Percentiles rank a stretch among this genome's conserved stretches.
These are phyloP conservation scores for Ogataea pini DNA, from an alignment of 805 yeast species.

Conservation along the genomic window DNA sequence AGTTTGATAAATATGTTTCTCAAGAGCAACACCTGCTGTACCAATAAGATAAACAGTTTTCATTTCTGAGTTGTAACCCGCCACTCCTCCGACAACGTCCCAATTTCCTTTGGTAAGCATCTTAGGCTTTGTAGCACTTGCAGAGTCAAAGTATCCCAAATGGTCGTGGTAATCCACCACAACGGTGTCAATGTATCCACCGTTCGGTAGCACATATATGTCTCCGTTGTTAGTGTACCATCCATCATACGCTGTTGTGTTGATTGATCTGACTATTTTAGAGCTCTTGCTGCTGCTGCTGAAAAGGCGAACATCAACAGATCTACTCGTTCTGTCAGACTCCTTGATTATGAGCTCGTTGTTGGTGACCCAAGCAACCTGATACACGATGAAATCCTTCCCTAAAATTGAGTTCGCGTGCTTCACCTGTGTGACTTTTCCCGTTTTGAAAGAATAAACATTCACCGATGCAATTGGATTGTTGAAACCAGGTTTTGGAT, in stretches of 20 bases:
- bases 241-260: slow-evolving; percentile 48
- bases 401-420: slow-evolving; percentile 37
- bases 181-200: slow-evolving; percentile 66
- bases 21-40: slow-evolving; percentile 54
- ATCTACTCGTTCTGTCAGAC: slow-evolving; percentile 62
- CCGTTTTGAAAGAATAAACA: slow-evolving; percentile 39
- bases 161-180: slow-evolving; percentile 60
- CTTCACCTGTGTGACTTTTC: slow-evolving; percentile 26
- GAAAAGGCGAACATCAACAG: slow-evolving; percentile 50
- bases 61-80: slow-evolving; percentile 48
- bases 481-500: slow-evolving; percentile 71
- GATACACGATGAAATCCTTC: slow-evolving; percentile 58
- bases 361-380: slow-evolving; percentile 57
- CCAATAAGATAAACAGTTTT: slow-evolving; percentile 56
- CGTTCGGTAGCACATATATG: slow-evolving; percentile 40
- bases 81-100: slow-evolving; percentile 53
- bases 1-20: slow-evolving; percentile 60
- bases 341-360: slow-evolving; percentile 55
- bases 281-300: slow-evolving; percentile 36
- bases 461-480: slow-evolving; percentile 57
- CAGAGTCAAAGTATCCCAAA: slow-evolving; percentile 57
- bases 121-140: slow-evolving; percentile 43
- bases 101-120: slow-evolving; percentile 47
- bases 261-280: slow-evolving; percentile 42
- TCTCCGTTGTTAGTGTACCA: slow-evolving; percentile 51